Evolutionary conservation across 352 stramenopile species (phyloP).

Genomic region (Phytophthora syringae): DNA sequence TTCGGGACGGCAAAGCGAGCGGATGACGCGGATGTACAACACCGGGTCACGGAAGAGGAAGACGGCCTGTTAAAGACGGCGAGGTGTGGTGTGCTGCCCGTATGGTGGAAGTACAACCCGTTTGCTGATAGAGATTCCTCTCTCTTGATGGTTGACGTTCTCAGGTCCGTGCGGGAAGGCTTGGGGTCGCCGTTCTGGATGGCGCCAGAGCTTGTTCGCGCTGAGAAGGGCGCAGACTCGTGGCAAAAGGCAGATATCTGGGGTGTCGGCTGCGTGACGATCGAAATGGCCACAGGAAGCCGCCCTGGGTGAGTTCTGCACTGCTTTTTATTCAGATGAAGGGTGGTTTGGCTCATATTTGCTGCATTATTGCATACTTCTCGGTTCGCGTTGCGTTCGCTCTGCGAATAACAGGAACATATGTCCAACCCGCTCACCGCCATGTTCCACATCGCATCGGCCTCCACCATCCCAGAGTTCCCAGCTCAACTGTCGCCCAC

Average conservation of each 20-base stretch:
- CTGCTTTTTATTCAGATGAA: background rate
- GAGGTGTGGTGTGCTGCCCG: slow-evolving; percentile 11
- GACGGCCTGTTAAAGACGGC: slow-evolving; percentile 32
- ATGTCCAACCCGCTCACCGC: slow-evolving; percentile 79
- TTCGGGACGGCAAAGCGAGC: slow-evolving; percentile 80
- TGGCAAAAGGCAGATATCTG: slow-evolving; percentile 94
- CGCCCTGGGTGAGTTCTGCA: slow-evolving; percentile 70
- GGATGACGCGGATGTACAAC: background rate
- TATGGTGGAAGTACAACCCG: too few relatives aligned
- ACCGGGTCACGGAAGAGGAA: slow-evolving; percentile 1
- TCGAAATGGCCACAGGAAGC: slow-evolving; percentile 91
- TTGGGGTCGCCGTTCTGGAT: slow-evolving; percentile 96
- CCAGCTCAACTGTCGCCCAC: slow-evolving; percentile 46
- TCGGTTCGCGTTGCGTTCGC: background rate
- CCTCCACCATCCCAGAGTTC: slow-evolving; percentile 55
- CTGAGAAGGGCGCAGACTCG: slow-evolving; percentile 64
- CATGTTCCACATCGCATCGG: slow-evolving; percentile 87
- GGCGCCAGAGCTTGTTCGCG: slow-evolving; percentile 94
- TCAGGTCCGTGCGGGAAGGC: slow-evolving; percentile 70
- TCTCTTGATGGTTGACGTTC: background rate
- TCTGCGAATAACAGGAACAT: slow-evolving; percentile 62
- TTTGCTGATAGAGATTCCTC: background rate
- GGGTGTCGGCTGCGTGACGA: slow-evolving; percentile 88
- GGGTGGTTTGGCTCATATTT: background rate
- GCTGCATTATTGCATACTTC: slow-evolving; percentile 17